Conservation (phyloP, 495 filamentous ascomycete species). For the Penicillium arizonense region DNA sequence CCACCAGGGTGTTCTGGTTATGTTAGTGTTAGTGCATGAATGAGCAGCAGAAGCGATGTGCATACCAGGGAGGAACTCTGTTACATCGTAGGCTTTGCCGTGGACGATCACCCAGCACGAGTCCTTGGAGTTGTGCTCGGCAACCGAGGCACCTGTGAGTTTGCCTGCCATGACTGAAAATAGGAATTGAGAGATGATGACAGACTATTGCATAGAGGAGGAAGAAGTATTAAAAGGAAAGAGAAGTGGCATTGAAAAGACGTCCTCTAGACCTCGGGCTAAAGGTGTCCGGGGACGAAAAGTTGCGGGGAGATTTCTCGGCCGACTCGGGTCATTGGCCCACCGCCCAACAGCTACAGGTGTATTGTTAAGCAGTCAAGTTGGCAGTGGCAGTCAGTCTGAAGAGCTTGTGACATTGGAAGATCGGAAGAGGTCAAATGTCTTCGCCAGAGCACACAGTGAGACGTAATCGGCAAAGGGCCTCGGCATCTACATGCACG, state of each 20-base stretch:
- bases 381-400: too few species aligned
- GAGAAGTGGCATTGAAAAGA: slow-evolving; percentile 7
- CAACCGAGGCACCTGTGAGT: slow-evolving; percentile 73
- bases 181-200: background rate
- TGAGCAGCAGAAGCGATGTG: background rate
- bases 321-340: slow-evolving; percentile 16
- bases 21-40: slow-evolving; percentile 5
- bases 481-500: background rate
- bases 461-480: background rate
- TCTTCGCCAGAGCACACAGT: too few species aligned
- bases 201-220: background rate
- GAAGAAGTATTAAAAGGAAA: slow-evolving; percentile 2
- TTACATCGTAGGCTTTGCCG: slow-evolving; percentile 88
- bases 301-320: slow-evolving; percentile 27
- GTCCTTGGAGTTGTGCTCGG: slow-evolving; percentile 80
- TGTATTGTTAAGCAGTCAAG: too few species aligned
- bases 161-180: slow-evolving; percentile 39
- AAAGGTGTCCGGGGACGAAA: slow-evolving; percentile 28
- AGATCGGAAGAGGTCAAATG: too few species aligned
- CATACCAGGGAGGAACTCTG: slow-evolving; percentile 74
- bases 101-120: slow-evolving; percentile 85
- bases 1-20: slow-evolving; percentile 76
- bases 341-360: too few species aligned
- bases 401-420: too few species aligned
- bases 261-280: slow-evolving; percentile 25